Percentiles rank a stretch among this genome's conserved stretches.
Conservation (phyloP, 169 alveolate genomes). For the Eimeria sp. region DNA sequence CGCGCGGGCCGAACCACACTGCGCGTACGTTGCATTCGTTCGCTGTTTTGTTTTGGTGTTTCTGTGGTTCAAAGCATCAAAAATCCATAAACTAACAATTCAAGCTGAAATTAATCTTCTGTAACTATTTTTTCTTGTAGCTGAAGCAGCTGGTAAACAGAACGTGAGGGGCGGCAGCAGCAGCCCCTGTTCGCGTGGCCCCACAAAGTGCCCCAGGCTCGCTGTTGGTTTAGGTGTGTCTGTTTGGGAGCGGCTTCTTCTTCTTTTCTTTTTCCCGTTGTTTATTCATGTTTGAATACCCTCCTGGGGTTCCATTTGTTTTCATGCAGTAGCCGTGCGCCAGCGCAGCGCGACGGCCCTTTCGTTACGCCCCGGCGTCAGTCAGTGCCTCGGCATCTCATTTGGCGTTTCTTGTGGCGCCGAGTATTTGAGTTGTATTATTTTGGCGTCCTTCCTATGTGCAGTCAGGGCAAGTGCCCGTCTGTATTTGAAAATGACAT, state of each 20-base stretch:
- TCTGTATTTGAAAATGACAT: neutral
- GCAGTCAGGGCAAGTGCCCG: neutral
- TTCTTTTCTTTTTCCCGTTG: neutral
- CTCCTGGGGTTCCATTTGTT: neutral
- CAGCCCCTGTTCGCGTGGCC: constrained; percentile 7
- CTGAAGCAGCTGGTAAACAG: neutral
- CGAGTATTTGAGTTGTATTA: neutral
- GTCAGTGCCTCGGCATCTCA: no score
- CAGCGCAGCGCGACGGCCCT: no score
- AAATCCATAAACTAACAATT: neutral
- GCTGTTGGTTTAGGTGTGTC: constrained; percentile 17
- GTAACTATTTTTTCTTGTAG: neutral
- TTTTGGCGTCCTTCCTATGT: neutral
- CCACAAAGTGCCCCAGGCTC: neutral
- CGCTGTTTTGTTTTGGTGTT: neutral
- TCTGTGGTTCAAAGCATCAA: neutral
- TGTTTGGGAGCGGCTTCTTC: neutral
- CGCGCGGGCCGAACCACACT: no score
- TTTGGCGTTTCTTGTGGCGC: no score
- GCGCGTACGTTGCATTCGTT: no score
- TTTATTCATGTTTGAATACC: neutral
- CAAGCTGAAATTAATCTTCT: neutral
- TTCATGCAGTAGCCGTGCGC: neutral
- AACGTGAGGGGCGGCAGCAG: constrained; percentile 6
- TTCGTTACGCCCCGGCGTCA: no score